A percentile compares a stretch with the other conserved stretches of the same genome.
phyloP scores from a whole-genome alignment of 768 basidiomycete genomes.

The Stropharia rugosoannulata region DNA sequence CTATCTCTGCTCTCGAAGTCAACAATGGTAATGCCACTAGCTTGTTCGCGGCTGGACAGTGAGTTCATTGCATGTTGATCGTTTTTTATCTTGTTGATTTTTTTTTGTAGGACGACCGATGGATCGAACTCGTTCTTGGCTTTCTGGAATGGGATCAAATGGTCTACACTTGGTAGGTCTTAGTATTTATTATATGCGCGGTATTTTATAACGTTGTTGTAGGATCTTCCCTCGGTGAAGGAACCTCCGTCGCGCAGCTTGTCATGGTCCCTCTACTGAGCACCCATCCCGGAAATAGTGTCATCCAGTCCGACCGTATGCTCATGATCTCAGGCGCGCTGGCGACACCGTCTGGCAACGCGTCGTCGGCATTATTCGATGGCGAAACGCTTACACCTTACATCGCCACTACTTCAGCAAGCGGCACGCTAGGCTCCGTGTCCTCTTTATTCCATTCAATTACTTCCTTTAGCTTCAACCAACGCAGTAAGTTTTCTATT shows the following conservation, averaged over 20 bases:
- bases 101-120: slow-evolving; percentile 44
- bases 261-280: slow-evolving; percentile 87
- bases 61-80: slow-evolving; percentile 20
- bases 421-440: slow-evolving; percentile 69
- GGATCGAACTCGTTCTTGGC: slow-evolving; percentile 69
- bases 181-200: slow-evolving; percentile 3
- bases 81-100: not conserved
- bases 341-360: slow-evolving; percentile 68
- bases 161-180: slow-evolving; percentile 63
- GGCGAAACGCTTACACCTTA: slow-evolving; percentile 83
- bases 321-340: slow-evolving; percentile 85
- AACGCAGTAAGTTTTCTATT: slow-evolving; percentile 52
- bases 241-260: slow-evolving; percentile 76
- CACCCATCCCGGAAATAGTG: slow-evolving; percentile 64
- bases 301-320: slow-evolving; percentile 85
- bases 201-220: not conserved
- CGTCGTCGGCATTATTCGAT: slow-evolving; percentile 86
- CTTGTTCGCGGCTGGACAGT: slow-evolving; percentile 90
- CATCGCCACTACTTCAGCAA: slow-evolving; percentile 61
- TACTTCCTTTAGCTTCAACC: slow-evolving; percentile 70
- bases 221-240: slow-evolving; percentile 57
- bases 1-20: slow-evolving; percentile 85
- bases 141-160: slow-evolving; percentile 82
- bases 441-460: slow-evolving; percentile 84
- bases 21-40: slow-evolving; percentile 80